Conservation (phyloP, 1,284 basidiomycete species). For the Ganoderma lucidum region DNA sequence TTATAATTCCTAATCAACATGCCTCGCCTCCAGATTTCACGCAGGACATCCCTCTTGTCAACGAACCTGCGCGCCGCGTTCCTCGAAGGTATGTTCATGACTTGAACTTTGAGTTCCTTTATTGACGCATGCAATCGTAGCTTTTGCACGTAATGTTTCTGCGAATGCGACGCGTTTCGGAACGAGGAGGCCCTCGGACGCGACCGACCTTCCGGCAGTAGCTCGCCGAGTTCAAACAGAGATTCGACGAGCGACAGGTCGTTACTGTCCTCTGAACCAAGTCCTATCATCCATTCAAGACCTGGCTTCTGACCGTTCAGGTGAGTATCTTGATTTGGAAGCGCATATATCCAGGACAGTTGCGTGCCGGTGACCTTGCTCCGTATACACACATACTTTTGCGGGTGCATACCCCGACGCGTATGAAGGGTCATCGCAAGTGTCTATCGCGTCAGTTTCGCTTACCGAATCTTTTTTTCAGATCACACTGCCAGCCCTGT, state of each 20-base stretch:
- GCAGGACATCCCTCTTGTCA: constrained; percentile 23
- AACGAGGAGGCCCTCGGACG: neutral
- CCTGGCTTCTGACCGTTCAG: neutral
- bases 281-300: constrained; percentile 24
- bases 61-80: constrained; percentile 22
- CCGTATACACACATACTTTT: neutral
- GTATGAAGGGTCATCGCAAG: neutral
- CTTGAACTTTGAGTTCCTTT: neutral
- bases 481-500: neutral
- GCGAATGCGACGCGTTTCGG: neutral
- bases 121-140: neutral
- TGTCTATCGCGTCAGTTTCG: neutral
- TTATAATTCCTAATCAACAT: constrained; percentile 14
- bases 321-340: neutral
- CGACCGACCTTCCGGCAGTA: constrained; percentile 12
- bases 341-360: neutral
- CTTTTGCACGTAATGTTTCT: constrained; percentile 13
- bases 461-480: neutral
- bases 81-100: constrained; percentile 11
- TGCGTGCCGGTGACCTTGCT: neutral
- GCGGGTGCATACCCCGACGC: neutral
- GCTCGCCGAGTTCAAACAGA: constrained; percentile 30
- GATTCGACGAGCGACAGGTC: constrained; percentile 23
- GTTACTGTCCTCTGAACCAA: constrained; percentile 26
- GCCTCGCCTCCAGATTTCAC: constrained; percentile 28